These are phyloP conservation scores for Eimeria acervulina DNA, from an alignment of 169 alveolate species.

Conservation along the genomic window DNA sequence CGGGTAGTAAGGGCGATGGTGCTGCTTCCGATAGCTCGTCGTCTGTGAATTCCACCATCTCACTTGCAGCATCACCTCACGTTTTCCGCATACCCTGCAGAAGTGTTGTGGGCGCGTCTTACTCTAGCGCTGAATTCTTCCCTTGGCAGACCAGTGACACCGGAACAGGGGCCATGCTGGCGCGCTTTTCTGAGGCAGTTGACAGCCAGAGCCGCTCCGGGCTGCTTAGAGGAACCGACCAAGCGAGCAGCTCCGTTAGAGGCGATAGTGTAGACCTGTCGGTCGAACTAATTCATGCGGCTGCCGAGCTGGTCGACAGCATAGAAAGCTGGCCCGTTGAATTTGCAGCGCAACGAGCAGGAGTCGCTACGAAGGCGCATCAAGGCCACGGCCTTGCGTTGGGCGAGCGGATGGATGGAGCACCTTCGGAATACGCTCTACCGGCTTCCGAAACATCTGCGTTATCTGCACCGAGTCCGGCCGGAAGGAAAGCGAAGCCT, in stretches of 20 bases:
- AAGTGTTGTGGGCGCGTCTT: not conserved
- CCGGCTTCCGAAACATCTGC: slow-evolving; percentile 20
- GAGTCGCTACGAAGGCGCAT: not conserved
- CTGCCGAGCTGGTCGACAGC: slow-evolving; percentile 74
- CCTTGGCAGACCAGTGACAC: slow-evolving; percentile 2
- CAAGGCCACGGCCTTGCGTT: not conserved
- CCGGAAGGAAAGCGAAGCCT: slow-evolving; percentile 47
- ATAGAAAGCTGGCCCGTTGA: slow-evolving; percentile 70
- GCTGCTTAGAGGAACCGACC: not conserved
- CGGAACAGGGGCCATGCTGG: slow-evolving; percentile 57
- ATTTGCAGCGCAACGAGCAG: not conserved
- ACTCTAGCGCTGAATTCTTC: not conserved
- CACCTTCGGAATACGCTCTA: not conserved
- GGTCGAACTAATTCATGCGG: slow-evolving; percentile 64
- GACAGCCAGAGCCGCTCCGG: not conserved
- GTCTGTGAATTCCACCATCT: slow-evolving; percentile 51
- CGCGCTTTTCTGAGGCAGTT: slow-evolving; percentile 41
- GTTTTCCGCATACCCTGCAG: slow-evolving; percentile 63
- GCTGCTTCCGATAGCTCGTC: slow-evolving; percentile 68
- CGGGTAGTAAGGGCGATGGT: not conserved
- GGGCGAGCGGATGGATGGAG: not conserved
- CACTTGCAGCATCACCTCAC: slow-evolving; percentile 67
- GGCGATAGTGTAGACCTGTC: slow-evolving; percentile 26
- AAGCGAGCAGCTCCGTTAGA: not conserved
- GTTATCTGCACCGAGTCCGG: not conserved